phyloP scores from a whole-genome alignment of 129 eudicot genomes.

The Oenanthe sinensis region DNA sequence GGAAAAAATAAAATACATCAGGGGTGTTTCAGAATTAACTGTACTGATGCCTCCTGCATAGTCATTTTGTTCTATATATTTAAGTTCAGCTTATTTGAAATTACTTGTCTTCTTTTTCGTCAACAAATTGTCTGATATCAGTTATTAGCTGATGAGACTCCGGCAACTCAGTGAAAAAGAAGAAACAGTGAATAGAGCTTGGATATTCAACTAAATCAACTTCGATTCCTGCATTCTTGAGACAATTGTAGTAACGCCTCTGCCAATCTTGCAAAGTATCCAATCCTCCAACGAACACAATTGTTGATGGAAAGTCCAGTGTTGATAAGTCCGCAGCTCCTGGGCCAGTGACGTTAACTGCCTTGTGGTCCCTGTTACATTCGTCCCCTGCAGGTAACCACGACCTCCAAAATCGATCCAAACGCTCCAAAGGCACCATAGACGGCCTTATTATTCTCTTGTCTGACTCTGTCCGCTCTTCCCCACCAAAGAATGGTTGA shows the following conservation, averaged over 20 bases:
- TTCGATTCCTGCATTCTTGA: constrained; percentile 6
- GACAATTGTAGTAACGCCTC: constrained; percentile 9
- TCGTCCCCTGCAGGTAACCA: background rate
- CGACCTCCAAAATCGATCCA: constrained; percentile 18
- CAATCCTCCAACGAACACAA: constrained; percentile 1
- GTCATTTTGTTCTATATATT: background rate
- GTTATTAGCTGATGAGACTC: constrained; percentile 5
- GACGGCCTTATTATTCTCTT: background rate
- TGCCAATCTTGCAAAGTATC: constrained; percentile 23
- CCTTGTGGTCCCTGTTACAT: constrained; percentile 17
- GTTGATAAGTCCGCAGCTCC: constrained; percentile 4
- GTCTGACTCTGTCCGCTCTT: constrained; percentile 14
- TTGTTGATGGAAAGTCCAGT: constrained; percentile 4
- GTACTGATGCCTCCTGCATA: background rate
- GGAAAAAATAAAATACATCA: no score
- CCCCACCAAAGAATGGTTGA: constrained; percentile 18
- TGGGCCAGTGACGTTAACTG: constrained; percentile 8
- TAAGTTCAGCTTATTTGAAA: background rate
- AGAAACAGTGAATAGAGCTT: constrained; percentile 13
- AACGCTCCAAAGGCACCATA: background rate
- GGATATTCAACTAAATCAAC: constrained; percentile 19
- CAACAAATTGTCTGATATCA: constrained; percentile 12
- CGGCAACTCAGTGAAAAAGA: constrained; percentile 11
- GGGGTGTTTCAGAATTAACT: background rate
- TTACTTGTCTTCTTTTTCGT: background rate